Evolutionary conservation across 2,329 filamentous ascomycete species (phyloP), one percentile per base, ranked within the genome.

Genomic region (Tolypocladium guangdongense): DNA sequence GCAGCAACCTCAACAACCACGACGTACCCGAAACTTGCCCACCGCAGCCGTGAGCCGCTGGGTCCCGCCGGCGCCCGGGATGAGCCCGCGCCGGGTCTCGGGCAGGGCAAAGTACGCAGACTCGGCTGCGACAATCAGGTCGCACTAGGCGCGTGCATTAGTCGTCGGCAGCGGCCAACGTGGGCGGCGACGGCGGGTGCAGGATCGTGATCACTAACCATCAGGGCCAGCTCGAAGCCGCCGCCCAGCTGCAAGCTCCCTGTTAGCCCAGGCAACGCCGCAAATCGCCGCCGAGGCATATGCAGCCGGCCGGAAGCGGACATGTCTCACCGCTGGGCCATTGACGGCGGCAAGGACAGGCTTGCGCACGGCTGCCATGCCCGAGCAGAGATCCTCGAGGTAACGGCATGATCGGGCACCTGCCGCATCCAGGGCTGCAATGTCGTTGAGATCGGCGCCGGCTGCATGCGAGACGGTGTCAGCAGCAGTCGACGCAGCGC

Each of bases 291-390:
- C 0, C 7, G 43, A 50, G 48, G 35, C 48, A 50, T 30, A 30
- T 50, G 48, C 22, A 50, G 48, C 48, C 27, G 24, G 35, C 48
- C 36, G 14, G 50, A 55, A 55, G 32, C 73, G 62, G 55, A 11
- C 49, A 54, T 27, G 56, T 68, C 75, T 67, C 59, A 78, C 75
- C 57, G 76, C 76, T 62, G 74, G 70, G 49, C 76, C 76, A 57
- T 75, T 70, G 24, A 78, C 74, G 22, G 74, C 74, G 11, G 75
- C 75, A 53, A 79, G 66, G 48, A 77, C 58, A 2, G 76, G 76
- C 60, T 78, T 78, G 33, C 65, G 63, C 51, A 69, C 62, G 52
- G 62, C 60, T 43, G 57, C 56, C 60, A 70, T 63, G 55, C 64
- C 67, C 50, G 59, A 49, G 51, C 67, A 69, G 49, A 78, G 68